A percentile compares a stretch with the other conserved stretches of the same genome.
Evolutionary conservation across 441 rosid species (phyloP).

Genomic region (Gossypium armourianum): DNA sequence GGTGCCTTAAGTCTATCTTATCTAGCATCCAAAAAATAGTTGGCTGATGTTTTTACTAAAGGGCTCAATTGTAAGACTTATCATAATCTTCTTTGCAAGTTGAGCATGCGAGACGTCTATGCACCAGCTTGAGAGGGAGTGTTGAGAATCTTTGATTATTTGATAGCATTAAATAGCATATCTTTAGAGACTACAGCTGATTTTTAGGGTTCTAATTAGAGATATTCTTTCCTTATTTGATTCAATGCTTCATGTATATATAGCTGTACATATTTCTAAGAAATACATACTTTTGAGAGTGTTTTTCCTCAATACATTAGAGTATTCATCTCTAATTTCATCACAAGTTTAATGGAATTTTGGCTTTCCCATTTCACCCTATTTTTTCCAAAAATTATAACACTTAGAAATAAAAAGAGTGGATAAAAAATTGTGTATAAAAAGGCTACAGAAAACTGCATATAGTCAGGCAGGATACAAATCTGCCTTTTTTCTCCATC

Average conservation of each 20-base stretch:
- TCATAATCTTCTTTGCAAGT: background rate
- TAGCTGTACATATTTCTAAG: background rate
- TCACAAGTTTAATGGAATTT: background rate
- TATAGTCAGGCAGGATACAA: background rate
- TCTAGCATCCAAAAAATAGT: background rate
- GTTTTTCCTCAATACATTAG: background rate
- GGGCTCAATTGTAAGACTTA: background rate
- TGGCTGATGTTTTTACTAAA: background rate
- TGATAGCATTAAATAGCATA: background rate
- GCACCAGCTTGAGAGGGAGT: background rate
- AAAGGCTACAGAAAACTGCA: background rate
- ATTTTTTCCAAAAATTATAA: background rate
- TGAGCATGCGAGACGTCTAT: background rate
- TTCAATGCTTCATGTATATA: background rate
- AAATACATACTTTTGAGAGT: background rate
- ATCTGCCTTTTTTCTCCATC: background rate
- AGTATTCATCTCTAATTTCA: background rate
- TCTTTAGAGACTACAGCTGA: background rate
- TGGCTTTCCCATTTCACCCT: background rate
- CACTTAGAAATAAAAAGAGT: background rate
- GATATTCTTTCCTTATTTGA: background rate
- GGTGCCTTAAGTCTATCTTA: background rate
- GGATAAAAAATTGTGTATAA: background rate
- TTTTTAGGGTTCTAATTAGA: background rate
- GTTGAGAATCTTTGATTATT: background rate